These are phyloP conservation scores for Isabelozyma heimii DNA, from an alignment of 805 yeast genomes.

Conservation along the genomic window DNA sequence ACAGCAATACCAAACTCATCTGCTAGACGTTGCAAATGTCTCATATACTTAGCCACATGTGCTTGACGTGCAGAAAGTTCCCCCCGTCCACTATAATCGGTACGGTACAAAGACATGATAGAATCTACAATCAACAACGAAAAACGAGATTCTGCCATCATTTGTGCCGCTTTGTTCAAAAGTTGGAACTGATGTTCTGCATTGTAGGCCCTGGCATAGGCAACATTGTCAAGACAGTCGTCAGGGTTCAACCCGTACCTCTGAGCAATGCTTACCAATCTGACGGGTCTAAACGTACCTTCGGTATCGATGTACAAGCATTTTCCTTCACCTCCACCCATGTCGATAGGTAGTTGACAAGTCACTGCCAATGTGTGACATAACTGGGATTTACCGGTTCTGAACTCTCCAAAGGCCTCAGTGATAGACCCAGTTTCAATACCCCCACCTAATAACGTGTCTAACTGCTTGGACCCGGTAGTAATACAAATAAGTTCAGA, in stretches of 20 bases:
- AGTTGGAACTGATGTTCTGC: slow-evolving; percentile 93
- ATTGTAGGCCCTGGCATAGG: slow-evolving; percentile 95
- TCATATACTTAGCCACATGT: slow-evolving; percentile 90
- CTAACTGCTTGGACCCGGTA: slow-evolving; percentile 92
- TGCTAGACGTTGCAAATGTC: slow-evolving; percentile 87
- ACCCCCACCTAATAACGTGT: slow-evolving; percentile 93
- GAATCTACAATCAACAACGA: slow-evolving; percentile 92
- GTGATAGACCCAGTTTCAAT: slow-evolving; percentile 96
- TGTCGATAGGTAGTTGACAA: slow-evolving; percentile 91
- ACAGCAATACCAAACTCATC: slow-evolving; percentile 98
- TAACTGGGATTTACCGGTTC: slow-evolving; percentile 96
- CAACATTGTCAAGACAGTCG: slow-evolving; percentile 95
- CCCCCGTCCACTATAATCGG: slow-evolving; percentile 94
- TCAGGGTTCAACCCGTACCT: slow-evolving; percentile 89
- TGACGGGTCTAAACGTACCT: slow-evolving; percentile 91
- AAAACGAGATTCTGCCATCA: slow-evolving; percentile 95
- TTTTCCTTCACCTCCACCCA: slow-evolving; percentile 99
- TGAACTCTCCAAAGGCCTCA: slow-evolving; percentile 93
- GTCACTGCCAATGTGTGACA: slow-evolving; percentile 97
- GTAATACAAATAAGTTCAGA: slow-evolving; percentile 89
- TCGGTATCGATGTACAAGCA: slow-evolving; percentile 95
- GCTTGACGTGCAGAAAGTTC: slow-evolving; percentile 92
- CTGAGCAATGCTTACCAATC: slow-evolving; percentile 85
- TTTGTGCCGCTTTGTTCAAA: slow-evolving; percentile 83
- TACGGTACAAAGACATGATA: slow-evolving; percentile 92